A percentile compares a stretch with the other conserved stretches of the same genome.
These are phyloP conservation scores for Penicillium sp. DNA, from an alignment of 2,329 filamentous ascomycete species.

Conservation along the genomic window DNA sequence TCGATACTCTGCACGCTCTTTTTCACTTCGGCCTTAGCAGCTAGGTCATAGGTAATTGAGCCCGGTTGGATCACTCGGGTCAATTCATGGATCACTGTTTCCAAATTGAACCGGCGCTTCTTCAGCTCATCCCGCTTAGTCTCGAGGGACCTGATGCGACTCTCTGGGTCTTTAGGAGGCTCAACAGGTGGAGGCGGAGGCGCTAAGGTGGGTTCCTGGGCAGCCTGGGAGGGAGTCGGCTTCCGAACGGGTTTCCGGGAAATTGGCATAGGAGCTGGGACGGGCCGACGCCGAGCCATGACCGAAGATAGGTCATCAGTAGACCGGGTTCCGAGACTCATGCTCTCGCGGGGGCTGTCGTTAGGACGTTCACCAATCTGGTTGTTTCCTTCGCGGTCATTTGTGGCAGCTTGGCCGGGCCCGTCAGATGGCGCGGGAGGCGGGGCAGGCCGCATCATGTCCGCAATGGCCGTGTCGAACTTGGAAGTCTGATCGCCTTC, in stretches of 20 bases:
- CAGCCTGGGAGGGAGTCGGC: slow-evolving; percentile 37
- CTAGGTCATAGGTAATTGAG: slow-evolving; percentile 60
- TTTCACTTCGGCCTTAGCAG: slow-evolving; percentile 52
- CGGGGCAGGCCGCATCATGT: slow-evolving; percentile 45
- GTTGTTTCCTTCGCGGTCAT: slow-evolving; percentile 33
- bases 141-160: slow-evolving; percentile 62
- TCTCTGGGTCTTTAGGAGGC: slow-evolving; percentile 44
- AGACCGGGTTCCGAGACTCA: slow-evolving; percentile 33
- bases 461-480: slow-evolving; percentile 30
- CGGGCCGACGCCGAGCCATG: slow-evolving; percentile 38
- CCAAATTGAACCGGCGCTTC: slow-evolving; percentile 65
- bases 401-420: slow-evolving; percentile 55
- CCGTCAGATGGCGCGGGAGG: slow-evolving; percentile 59
- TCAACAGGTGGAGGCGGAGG: slow-evolving; percentile 58
- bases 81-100: slow-evolving; percentile 67
- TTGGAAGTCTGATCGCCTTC: slow-evolving; percentile 13
- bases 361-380: slow-evolving; percentile 15
- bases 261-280: slow-evolving; percentile 28
- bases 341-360: slow-evolving; percentile 21
- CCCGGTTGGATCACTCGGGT: slow-evolving; percentile 68
- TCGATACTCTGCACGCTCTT: slow-evolving; percentile 61
- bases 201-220: slow-evolving; percentile 35
- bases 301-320: slow-evolving; percentile 32
- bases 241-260: slow-evolving; percentile 38
- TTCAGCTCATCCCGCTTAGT: slow-evolving; percentile 59